Evolutionary conservation across 2,329 filamentous ascomycete species (phyloP).

Genomic region (Helicocarpus griseus): DNA sequence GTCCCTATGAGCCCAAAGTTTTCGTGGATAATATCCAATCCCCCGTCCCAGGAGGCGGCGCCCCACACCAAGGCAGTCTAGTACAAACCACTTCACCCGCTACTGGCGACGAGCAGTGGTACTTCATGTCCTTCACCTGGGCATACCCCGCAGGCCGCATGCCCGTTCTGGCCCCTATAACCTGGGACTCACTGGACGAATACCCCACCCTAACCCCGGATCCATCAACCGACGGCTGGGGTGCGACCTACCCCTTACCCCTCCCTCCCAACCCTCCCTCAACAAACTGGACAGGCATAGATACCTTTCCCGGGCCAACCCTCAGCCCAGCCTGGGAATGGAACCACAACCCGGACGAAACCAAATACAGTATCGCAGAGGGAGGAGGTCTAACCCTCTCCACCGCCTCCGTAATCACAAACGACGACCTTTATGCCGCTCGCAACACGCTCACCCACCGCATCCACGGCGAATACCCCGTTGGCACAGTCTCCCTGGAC

Average conservation of each 20-base stretch:
- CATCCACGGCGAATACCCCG: conserved; percentile 31
- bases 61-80: conserved; percentile 48
- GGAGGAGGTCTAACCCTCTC: conserved; percentile 39
- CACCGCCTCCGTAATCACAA: conserved; percentile 46
- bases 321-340: conserved; percentile 47
- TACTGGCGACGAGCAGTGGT: conserved; percentile 47
- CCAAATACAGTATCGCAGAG: conserved; percentile 36
- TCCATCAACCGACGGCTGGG: conserved; percentile 43
- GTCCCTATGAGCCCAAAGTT: conserved; percentile 41
- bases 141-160: conserved; percentile 48
- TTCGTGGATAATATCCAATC: conserved; percentile 35
- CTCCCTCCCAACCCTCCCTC: conserved; percentile 15
- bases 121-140: conserved; percentile 49
- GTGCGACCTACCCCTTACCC: conserved; percentile 30
- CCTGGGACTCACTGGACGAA: conserved; percentile 38
- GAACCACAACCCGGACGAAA: conserved; percentile 52
- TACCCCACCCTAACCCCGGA: too few relatives aligned
- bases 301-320: conserved; percentile 36
- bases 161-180: conserved; percentile 48
- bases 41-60: conserved; percentile 38
- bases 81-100: too few relatives aligned
- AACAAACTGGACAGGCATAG: conserved; percentile 29
- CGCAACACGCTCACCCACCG: conserved; percentile 36
- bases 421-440: conserved; percentile 37
- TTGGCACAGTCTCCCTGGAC: conserved; percentile 43